Conservation (phyloP, 139 green algal genomes). For the Chlamydomonas schloesseri region DNA sequence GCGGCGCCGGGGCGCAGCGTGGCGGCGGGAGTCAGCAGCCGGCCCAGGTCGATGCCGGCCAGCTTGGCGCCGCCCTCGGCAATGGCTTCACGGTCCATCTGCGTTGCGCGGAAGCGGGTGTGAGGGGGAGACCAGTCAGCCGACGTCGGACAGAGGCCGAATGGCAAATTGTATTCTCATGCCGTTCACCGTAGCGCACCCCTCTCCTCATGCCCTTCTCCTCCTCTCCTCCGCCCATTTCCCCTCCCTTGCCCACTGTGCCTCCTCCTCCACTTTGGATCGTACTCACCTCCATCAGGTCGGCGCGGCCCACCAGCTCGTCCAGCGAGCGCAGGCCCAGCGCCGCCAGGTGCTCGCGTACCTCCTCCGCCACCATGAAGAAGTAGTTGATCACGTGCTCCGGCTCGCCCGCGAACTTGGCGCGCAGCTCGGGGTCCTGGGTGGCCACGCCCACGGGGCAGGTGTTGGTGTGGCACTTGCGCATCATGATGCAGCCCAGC, state of each 20-base stretch:
- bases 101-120: not conserved
- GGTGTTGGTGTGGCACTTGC: constrained; percentile 99
- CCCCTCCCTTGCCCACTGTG: too few species aligned
- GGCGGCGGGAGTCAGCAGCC: constrained; percentile 87
- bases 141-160: not conserved
- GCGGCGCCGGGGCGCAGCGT: constrained; percentile 85
- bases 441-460: constrained; percentile 96
- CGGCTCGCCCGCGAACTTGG: constrained; percentile 92
- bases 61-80: constrained; percentile 60
- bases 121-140: not conserved
- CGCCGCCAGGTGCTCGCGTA: constrained; percentile 89
- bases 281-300: constrained; percentile 88
- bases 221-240: too few species aligned
- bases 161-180: too few species aligned
- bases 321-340: constrained; percentile 87
- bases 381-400: constrained; percentile 98
- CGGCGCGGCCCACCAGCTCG: constrained; percentile 94
- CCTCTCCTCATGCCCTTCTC: not conserved
- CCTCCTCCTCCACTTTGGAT: too few species aligned
- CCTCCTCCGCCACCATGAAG: constrained; percentile 97
- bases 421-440: constrained; percentile 93
- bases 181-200: not conserved
- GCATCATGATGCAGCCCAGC: constrained; percentile 98
- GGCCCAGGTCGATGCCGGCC: constrained; percentile 83
- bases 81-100: constrained; percentile 16